Evolutionary conservation across 169 alveolate genomes (phyloP).

Genomic region (Eimeria necatrix): DNA sequence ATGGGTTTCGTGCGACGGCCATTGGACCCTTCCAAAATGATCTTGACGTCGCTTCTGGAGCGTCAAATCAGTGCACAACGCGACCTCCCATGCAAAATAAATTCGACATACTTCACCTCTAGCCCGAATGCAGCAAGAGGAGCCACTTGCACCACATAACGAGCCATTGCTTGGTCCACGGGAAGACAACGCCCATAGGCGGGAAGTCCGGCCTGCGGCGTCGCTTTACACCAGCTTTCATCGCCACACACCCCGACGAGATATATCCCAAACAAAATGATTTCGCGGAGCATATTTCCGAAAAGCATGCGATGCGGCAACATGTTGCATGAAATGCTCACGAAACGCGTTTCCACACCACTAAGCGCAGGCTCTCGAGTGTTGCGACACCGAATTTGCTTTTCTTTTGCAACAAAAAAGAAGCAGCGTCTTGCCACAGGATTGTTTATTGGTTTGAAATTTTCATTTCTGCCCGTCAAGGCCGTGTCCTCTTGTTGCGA

Average conservation of each 20-base stretch:
- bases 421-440: background rate
- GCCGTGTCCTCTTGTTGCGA: too few relatives aligned
- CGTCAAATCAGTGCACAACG: background rate
- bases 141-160: conserved; percentile 90
- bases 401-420: background rate
- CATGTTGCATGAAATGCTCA: background rate
- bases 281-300: background rate
- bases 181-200: conserved; percentile 93
- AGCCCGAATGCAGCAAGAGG: conserved; percentile 89
- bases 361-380: background rate
- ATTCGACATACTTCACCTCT: conserved; percentile 82
- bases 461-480: too few relatives aligned
- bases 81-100: background rate
- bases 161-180: conserved; percentile 89
- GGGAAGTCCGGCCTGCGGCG: conserved; percentile 89
- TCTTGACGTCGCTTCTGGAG: conserved; percentile 85
- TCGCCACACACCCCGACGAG: conserved; percentile 45
- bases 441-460: too few relatives aligned
- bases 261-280: background rate
- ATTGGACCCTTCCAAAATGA: conserved; percentile 84
- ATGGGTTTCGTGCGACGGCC: conserved; percentile 91
- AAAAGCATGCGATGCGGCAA: background rate
- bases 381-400: background rate
- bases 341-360: background rate
- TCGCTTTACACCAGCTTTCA: conserved; percentile 93